A percentile compares a stretch with the other conserved stretches of the same genome.
These are phyloP conservation scores for Mrakia frigida DNA, from an alignment of 768 basidiomycete genomes.

Conservation along the genomic window DNA sequence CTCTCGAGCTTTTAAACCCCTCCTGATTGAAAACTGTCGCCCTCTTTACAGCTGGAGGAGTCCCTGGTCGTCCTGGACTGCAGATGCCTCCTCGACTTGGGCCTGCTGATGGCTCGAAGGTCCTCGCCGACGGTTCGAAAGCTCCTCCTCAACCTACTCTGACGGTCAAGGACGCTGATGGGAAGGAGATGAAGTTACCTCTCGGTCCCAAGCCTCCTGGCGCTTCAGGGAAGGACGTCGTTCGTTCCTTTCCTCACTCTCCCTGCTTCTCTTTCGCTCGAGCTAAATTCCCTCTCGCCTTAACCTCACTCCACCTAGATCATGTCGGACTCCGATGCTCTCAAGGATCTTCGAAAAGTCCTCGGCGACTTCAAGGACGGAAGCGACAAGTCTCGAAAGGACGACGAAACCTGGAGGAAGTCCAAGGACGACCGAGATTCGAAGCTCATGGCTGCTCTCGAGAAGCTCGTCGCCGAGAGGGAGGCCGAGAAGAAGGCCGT, in stretches of 20 bases:
- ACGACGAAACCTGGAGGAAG: slow-evolving; percentile 8
- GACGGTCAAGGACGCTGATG: slow-evolving; percentile 4
- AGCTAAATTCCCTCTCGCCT: no score
- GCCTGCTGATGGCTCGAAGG: not conserved
- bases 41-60: not conserved
- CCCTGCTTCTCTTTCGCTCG: not conserved
- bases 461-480: slow-evolving; percentile 14
- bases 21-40: not conserved
- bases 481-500: slow-evolving; percentile 10
- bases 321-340: slow-evolving; percentile 6
- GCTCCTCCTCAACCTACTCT: not conserved
- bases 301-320: not conserved
- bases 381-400: not conserved
- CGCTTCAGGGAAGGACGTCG: not conserved
- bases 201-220: not conserved
- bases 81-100: not conserved
- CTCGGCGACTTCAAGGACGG: slow-evolving; percentile 15
- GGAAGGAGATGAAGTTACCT: not conserved
- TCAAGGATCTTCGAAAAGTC: slow-evolving; percentile 2
- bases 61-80: not conserved
- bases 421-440: not conserved
- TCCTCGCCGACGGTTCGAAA: not conserved
- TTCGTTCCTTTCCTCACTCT: not conserved
- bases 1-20: not conserved
- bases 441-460: not conserved